These are phyloP conservation scores for Solanum hybrid DNA, from an alignment of 305 asterid species.

Conservation along the genomic window DNA sequence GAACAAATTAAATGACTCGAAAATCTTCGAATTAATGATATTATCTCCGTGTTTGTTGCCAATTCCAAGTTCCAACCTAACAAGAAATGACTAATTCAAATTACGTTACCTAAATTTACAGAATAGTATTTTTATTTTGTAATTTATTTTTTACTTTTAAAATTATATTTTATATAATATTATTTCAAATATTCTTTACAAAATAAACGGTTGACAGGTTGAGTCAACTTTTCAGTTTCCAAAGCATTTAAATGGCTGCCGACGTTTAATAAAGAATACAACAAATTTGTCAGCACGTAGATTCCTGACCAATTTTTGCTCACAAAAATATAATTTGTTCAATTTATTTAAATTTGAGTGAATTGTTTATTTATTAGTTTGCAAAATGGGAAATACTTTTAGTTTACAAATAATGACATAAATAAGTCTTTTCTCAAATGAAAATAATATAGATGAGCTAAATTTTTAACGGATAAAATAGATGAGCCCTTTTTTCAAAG, in stretches of 20 bases:
- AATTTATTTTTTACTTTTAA: neutral
- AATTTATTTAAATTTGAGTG: neutral
- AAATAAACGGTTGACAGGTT: neutral
- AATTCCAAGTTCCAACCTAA: neutral
- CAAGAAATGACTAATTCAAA: neutral
- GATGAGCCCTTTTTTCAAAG: neutral
- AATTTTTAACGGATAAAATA: no score
- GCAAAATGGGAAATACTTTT: no score
- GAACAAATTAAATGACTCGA: neutral
- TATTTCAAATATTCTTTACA: neutral
- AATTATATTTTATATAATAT: neutral
- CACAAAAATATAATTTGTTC: neutral
- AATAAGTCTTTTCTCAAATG: accelerated
- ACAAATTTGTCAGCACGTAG: neutral
- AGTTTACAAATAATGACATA: no score
- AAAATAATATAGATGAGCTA: accelerated
- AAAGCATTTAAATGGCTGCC: neutral
- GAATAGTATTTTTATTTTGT: no score
- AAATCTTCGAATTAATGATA: neutral
- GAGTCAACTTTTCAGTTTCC: neutral
- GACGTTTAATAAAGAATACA: neutral
- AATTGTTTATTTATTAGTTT: no score
- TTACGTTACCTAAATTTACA: no score
- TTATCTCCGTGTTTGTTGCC: neutral
- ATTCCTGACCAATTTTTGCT: neutral